Evolutionary conservation across 1,139 yeast species (phyloP).

Genomic region (Pichia terricola): DNA sequence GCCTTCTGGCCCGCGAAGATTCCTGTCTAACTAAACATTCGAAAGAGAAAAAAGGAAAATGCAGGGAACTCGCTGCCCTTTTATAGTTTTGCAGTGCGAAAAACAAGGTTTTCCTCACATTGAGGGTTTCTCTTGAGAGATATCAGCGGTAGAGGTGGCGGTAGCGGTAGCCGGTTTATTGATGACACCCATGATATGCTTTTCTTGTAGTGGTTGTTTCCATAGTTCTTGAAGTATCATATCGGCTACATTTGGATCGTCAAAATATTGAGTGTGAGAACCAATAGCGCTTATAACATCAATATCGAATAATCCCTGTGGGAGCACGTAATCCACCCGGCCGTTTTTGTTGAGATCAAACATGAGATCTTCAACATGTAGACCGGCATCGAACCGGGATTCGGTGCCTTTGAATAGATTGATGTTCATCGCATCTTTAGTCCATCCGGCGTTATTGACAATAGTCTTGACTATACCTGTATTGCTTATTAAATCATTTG

Average conservation of each 20-base stretch:
- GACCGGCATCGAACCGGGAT: slow-evolving; percentile 11
- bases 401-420: slow-evolving; percentile 7
- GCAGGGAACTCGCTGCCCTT: background rate
- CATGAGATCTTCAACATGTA: slow-evolving; percentile 29
- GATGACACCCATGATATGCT: background rate
- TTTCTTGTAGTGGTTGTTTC: slow-evolving; percentile 3
- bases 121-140: too few species aligned
- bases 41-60: too few species aligned
- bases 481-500: slow-evolving; percentile 29
- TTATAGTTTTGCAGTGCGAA: background rate
- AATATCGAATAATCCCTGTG: slow-evolving; percentile 73
- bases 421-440: slow-evolving; percentile 1
- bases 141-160: background rate
- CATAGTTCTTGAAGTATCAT: slow-evolving; percentile 54
- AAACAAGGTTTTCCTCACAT: slow-evolving; percentile 1
- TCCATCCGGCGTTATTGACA: slow-evolving; percentile 10
- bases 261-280: slow-evolving; percentile 84
- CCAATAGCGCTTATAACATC: slow-evolving; percentile 72
- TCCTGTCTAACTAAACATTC: too few species aligned
- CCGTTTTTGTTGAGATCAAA: slow-evolving; percentile 53
- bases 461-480: slow-evolving; percentile 11
- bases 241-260: slow-evolving; percentile 76
- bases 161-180: background rate
- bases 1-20: too few species aligned
- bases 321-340: slow-evolving; percentile 71